A percentile compares a stretch with the other conserved stretches of the same genome.
These are phyloP conservation scores for Inga oerstediana DNA, from an alignment of 306 rosid genomes.

Conservation along the genomic window DNA sequence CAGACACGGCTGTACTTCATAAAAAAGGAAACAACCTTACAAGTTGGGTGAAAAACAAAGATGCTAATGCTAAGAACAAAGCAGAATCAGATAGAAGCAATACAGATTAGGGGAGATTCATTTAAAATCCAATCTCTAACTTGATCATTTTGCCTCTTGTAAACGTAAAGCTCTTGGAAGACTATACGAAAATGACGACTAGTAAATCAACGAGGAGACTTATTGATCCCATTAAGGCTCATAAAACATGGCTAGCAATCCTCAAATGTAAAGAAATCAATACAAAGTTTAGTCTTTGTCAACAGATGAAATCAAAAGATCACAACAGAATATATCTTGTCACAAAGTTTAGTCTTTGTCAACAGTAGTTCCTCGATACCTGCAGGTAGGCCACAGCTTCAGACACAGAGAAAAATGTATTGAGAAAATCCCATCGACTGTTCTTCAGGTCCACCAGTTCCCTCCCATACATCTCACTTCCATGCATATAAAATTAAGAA, in stretches of 20 bases:
- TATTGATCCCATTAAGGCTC: conserved; percentile 17
- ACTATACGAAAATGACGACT: conserved; percentile 16
- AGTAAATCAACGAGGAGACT: conserved; percentile 27
- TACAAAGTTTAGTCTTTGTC: neutral
- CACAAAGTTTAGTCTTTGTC: conserved; percentile 24
- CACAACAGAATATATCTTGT: conserved; percentile 20
- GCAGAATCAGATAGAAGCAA: neutral
- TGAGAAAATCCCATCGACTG: conserved; percentile 92
- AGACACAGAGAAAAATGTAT: conserved; percentile 93
- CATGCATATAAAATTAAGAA: conserved; percentile 60
- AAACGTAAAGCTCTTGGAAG: conserved; percentile 3
- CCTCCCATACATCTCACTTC: conserved; percentile 96
- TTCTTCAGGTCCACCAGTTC: conserved; percentile 95
- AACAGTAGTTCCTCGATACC: conserved; percentile 51
- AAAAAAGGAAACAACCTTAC: conserved; percentile 13
- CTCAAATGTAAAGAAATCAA: conserved; percentile 27
- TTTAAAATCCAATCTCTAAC: conserved; percentile 25
- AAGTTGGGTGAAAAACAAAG: conserved; percentile 11
- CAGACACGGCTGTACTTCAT: conserved; percentile 10
- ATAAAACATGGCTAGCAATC: conserved; percentile 9
- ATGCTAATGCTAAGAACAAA: conserved; percentile 6
- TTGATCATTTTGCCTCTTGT: conserved; percentile 19
- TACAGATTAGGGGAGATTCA: conserved; percentile 5
- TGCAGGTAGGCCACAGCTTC: conserved; percentile 99
- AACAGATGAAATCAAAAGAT: conserved; percentile 5